Conservation (phyloP, 331 rosid genomes). For the Rhamnella rubrinervis region DNA sequence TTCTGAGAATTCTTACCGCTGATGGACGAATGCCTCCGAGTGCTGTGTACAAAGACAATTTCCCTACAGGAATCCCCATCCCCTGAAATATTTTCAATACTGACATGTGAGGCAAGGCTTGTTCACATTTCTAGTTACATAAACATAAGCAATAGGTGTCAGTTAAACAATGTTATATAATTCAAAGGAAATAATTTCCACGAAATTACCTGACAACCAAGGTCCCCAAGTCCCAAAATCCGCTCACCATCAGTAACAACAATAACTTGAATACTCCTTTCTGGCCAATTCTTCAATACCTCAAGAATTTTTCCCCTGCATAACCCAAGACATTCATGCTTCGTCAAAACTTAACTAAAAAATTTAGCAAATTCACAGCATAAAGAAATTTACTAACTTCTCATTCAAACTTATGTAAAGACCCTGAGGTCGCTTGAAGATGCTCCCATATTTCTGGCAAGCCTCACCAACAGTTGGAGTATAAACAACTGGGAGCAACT, state of each 20-base stretch:
- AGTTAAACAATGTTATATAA: not conserved
- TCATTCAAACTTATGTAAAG: slow-evolving; percentile 93
- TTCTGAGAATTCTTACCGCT: slow-evolving; percentile 52
- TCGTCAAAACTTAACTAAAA: not conserved
- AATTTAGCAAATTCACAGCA: not conserved
- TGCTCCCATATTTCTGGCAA: slow-evolving; percentile 97
- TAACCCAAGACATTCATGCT: not conserved
- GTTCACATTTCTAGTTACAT: not conserved
- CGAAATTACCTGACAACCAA: slow-evolving; percentile 84
- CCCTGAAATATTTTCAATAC: slow-evolving; percentile 55
- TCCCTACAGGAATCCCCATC: slow-evolving; percentile 99
- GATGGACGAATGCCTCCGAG: slow-evolving; percentile 99
- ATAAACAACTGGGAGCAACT: slow-evolving; percentile 90
- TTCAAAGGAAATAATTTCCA: not conserved
- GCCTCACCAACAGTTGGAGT: slow-evolving; percentile 99
- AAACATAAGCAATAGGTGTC: too few relatives aligned
- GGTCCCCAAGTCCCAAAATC: slow-evolving; percentile 97
- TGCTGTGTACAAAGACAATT: slow-evolving; percentile 88
- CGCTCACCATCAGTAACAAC: slow-evolving; percentile 99
- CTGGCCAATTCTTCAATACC: slow-evolving; percentile 96
- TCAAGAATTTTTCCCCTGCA: slow-evolving; percentile 93
- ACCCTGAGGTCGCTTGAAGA: slow-evolving; percentile 95
- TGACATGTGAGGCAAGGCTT: slow-evolving; percentile 16
- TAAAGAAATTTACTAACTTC: slow-evolving; percentile 44
- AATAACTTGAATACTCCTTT: slow-evolving; percentile 80